Evolutionary conservation across 2,329 filamentous ascomycete species (phyloP).

Genomic region (Claviceps digitariae): DNA sequence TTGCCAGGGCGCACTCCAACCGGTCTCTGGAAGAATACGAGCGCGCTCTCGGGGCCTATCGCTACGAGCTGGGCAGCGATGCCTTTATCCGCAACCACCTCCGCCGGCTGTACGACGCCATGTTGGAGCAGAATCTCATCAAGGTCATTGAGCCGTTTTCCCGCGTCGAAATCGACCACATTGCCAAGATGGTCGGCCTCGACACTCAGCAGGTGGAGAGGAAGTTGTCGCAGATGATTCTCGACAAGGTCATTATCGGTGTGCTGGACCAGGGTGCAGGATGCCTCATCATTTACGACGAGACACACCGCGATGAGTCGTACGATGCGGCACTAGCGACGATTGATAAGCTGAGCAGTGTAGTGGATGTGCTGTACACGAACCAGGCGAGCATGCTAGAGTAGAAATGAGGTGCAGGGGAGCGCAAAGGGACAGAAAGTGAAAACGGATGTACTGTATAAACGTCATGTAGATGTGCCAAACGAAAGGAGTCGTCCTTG

Average conservation of each 20-base stretch:
- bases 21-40: conserved; percentile 96
- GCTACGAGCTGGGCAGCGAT: conserved; percentile 87
- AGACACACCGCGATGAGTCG: conserved; percentile 81
- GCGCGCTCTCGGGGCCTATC: conserved; percentile 75
- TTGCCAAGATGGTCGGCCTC: conserved; percentile 93
- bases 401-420: conserved; percentile 31
- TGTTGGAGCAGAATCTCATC: conserved; percentile 98
- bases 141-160: conserved; percentile 99
- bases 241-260: conserved; percentile 97
- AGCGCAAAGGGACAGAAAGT: too few relatives aligned
- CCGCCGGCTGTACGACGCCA: conserved; percentile 88
- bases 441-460: neutral
- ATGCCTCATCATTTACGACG: conserved; percentile 93
- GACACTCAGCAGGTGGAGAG: conserved; percentile 95
- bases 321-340: conserved; percentile 92
- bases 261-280: conserved; percentile 96
- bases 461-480: conserved; percentile 4
- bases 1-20: conserved; percentile 89
- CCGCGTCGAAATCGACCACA: conserved; percentile 89
- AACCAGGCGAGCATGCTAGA: conserved; percentile 95
- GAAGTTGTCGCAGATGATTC: conserved; percentile 98
- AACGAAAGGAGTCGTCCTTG: neutral
- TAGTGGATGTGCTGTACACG: conserved; percentile 94
- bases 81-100: conserved; percentile 96
- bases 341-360: conserved; percentile 92